phyloP scores from a whole-genome alignment of 1,284 basidiomycete species.

The Laetiporus sulphureus region DNA sequence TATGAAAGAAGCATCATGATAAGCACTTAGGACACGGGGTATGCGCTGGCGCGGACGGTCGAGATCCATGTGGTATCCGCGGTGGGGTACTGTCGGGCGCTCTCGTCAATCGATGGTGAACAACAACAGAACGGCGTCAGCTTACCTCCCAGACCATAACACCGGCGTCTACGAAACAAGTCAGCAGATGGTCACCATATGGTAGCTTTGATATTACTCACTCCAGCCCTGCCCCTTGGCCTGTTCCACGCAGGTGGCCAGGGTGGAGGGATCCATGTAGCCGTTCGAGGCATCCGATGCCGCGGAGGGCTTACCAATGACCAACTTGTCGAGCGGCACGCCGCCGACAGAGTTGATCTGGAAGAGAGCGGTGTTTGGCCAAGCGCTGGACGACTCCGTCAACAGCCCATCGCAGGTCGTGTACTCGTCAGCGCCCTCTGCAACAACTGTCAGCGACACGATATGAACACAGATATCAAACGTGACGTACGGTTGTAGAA shows the following conservation, averaged over 20 bases:
- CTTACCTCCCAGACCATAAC: constrained; percentile 32
- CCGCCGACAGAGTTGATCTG: constrained; percentile 55
- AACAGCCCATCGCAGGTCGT: constrained; percentile 50
- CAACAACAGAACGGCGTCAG: background rate
- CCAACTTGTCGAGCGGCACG: constrained; percentile 41
- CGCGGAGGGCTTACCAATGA: constrained; percentile 59
- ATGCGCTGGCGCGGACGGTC: constrained; percentile 35
- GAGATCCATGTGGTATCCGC: constrained; percentile 44
- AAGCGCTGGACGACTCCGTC: constrained; percentile 41
- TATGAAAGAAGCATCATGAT: constrained; percentile 2
- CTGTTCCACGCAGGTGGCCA: constrained; percentile 47
- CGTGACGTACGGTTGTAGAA: constrained; percentile 53
- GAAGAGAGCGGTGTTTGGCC: constrained; percentile 49
- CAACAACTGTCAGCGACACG: background rate
- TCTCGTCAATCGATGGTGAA: constrained; percentile 1
- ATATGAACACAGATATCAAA: background rate
- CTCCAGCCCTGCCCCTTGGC: constrained; percentile 54
- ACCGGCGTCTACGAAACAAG: constrained; percentile 36
- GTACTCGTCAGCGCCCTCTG: constrained; percentile 52
- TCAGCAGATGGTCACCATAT: background rate
- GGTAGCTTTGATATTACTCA: constrained; percentile 24
- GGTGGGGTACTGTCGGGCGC: constrained; percentile 29
- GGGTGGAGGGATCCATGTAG: constrained; percentile 43
- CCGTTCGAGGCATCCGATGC: constrained; percentile 50
- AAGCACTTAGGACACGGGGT: constrained; percentile 24